Evolutionary conservation across 805 yeast genomes (phyloP).

Genomic region (Metschnikowia matae): DNA sequence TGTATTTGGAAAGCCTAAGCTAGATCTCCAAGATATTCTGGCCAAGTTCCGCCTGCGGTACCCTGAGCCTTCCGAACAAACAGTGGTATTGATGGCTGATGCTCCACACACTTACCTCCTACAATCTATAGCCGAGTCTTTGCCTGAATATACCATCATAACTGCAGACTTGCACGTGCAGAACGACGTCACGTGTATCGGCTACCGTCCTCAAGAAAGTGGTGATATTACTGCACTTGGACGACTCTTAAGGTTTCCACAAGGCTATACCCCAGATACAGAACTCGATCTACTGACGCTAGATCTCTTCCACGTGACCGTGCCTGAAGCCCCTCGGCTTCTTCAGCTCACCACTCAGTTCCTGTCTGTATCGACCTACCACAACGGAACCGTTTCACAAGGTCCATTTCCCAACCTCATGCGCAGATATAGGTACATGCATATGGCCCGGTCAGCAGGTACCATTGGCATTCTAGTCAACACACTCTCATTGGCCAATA

Average conservation of each 20-base stretch:
- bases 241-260: slow-evolving; percentile 8
- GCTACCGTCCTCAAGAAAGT: slow-evolving; percentile 26
- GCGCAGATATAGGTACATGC: slow-evolving; percentile 83
- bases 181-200: slow-evolving; percentile 37
- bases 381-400: slow-evolving; percentile 39
- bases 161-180: slow-evolving; percentile 32
- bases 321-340: slow-evolving; percentile 75
- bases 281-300: slow-evolving; percentile 38
- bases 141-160: slow-evolving; percentile 25
- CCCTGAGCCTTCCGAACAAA: slow-evolving; percentile 30
- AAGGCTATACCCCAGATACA: neutral
- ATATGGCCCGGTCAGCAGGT: slow-evolving; percentile 83
- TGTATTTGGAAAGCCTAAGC: slow-evolving; percentile 66
- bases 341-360: slow-evolving; percentile 74
- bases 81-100: slow-evolving; percentile 68
- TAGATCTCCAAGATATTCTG: slow-evolving; percentile 42
- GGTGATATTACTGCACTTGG: slow-evolving; percentile 12
- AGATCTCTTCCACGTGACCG: slow-evolving; percentile 63
- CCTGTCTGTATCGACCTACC: slow-evolving; percentile 43
- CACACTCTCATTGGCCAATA: slow-evolving; percentile 76
- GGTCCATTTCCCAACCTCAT: slow-evolving; percentile 78
- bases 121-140: slow-evolving; percentile 29
- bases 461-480: slow-evolving; percentile 90
- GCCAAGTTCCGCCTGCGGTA: slow-evolving; percentile 41
- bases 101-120: slow-evolving; percentile 57